Base-by-base conservation (phyloP, 2,329 filamentous ascomycete genomes). In the Colletotrichum karsti region DNA sequence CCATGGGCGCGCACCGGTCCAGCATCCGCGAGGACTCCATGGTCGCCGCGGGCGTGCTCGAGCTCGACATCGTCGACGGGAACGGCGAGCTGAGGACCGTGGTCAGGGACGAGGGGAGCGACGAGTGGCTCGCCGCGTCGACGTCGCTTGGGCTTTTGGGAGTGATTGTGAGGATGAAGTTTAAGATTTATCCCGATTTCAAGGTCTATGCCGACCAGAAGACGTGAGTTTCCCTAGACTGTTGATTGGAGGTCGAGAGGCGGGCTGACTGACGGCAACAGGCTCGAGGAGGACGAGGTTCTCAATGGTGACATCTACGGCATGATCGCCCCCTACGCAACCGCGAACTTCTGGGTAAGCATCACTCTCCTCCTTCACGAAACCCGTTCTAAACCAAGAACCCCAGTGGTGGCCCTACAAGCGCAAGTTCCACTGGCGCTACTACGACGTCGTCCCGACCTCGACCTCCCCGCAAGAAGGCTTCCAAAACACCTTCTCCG, bases 401-500 rank as follows among this genome's bases (percentile, higher is more conserved):
- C 15, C 8, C 22, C 35, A 84, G 83, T 86, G 84, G 83, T 86
- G 84, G 84, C 84, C 84, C 2, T 84, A 82, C 72, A 79, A 82
- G 67, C 77, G 74, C 68, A 85, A 85, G 72, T 86, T 87, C 73
- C 84, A 86, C 74, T 83, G 82, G 75, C 79, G 84, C n/a, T 85
- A 84, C 75, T 87, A 87, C 72, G 83, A 86, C 71, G 73, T 79
- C n/a, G 77, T 85, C 4, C 76, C 79, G 0, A 69, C 73, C n/a
- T 76, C 78, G 42, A 75, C 76, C 10, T 82, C 78, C 56, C 70
- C 75, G 37, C 84, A 86, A 69, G 72, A 85, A 67, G 84, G 83
- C 8, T 86, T 86, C 73, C 84, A 86, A 68, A 84, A 82, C 68
- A 87, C 84, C 20, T 87, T 87, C 71, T 86, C 84, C 37, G 74